Conservation (phyloP, 1,284 basidiomycete genomes). For the Rhizopogon hawkerae region DNA sequence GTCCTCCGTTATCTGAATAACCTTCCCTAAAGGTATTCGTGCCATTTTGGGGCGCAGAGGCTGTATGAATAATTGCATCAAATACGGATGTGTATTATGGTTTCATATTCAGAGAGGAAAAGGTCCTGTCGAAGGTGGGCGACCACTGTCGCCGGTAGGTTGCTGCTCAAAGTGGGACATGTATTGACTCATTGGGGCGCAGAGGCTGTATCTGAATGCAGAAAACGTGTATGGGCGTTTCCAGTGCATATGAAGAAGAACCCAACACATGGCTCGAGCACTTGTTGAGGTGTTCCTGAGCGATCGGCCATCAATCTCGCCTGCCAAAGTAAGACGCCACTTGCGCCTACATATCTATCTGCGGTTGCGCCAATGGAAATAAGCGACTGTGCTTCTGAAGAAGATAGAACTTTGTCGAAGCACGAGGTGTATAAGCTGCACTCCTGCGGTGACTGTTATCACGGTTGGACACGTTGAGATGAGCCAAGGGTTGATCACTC, state of each 20-base stretch:
- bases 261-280: background rate
- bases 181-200: background rate
- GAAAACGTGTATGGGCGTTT: background rate
- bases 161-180: background rate
- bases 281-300: background rate
- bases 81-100: constrained; percentile 50
- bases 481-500: too few relatives aligned
- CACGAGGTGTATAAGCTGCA: too few relatives aligned
- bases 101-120: constrained; percentile 45
- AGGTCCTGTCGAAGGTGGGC: constrained; percentile 26
- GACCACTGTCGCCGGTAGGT: background rate
- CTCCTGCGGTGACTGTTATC: too few relatives aligned
- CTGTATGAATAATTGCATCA: constrained; percentile 42
- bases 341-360: background rate
- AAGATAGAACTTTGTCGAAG: background rate
- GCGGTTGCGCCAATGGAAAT: background rate
- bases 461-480: too few relatives aligned
- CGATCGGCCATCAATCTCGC: background rate
- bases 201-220: background rate
- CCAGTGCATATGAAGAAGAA: background rate
- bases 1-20: too few relatives aligned
- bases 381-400: background rate
- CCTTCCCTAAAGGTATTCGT: constrained; percentile 38
- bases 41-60: too few relatives aligned
- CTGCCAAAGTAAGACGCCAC: background rate